Conservation (phyloP, 208 protist species). For the Leishmania arabica region DNA sequence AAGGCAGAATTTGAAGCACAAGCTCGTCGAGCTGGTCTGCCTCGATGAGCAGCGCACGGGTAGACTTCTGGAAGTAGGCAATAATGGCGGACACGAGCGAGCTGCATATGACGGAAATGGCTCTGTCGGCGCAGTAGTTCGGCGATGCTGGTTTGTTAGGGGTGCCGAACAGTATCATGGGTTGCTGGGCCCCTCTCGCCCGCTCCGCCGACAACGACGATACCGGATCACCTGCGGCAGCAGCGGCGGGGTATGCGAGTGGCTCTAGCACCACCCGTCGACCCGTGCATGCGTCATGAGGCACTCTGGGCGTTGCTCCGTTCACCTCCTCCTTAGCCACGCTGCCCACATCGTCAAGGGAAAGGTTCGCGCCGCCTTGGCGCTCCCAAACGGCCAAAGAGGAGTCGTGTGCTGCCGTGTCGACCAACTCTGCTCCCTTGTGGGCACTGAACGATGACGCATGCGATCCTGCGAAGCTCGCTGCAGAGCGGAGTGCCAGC, state of each 20-base stretch:
- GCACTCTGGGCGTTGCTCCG: background rate
- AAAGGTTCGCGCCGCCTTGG: background rate
- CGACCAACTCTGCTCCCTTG: background rate
- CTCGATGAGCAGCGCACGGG: conserved; percentile 54
- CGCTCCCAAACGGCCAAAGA: background rate
- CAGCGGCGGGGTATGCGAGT: background rate
- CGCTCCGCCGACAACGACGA: background rate
- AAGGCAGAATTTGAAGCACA: conserved; percentile 78
- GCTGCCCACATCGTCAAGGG: background rate
- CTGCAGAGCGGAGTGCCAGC: background rate
- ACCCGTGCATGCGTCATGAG: background rate
- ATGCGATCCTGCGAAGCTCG: background rate
- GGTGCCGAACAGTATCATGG: background rate
- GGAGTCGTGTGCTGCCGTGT: background rate
- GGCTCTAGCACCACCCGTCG: background rate
- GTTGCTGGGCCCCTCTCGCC: background rate
- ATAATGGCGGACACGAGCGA: conserved; percentile 59
- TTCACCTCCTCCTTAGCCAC: background rate
- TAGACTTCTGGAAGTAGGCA: conserved; percentile 47
- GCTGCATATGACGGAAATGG: conserved; percentile 57
- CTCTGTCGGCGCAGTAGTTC: conserved; percentile 16
- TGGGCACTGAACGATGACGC: background rate
- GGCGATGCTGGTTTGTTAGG: background rate
- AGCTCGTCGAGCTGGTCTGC: conserved; percentile 81
- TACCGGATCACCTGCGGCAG: background rate